Evolutionary conservation across 352 stramenopile genomes (phyloP), one percentile per base, ranked within the genome.

Genomic region (Pythium aristosporum): DNA sequence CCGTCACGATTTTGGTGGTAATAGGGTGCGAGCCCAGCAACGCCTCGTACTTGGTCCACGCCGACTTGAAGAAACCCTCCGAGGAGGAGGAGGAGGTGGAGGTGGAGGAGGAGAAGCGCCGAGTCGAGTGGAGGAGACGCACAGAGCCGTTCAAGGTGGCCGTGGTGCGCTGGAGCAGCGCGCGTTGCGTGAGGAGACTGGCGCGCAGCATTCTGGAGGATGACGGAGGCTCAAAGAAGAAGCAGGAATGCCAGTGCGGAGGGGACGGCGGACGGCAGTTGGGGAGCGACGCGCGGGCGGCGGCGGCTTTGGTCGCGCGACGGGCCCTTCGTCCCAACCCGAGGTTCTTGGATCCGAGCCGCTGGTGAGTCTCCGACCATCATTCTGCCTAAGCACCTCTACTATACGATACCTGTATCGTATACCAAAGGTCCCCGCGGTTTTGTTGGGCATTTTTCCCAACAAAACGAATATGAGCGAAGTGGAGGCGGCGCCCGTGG

Each of bases 1-100:
- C 80, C 21, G 83, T 92, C 13, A 79, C 63, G 37, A 89, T 75
- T 73, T 94, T 94, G 44, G 83, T 92, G 18, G 57, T 41, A 23
- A 92, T 20, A 48, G 85, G 83, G 13, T 77, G 75, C 50, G 71
- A 80, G 62, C 80, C 80, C 37, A 94, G 64, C 37, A 89, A 59
- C 37, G 42, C 48, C 43, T 69, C 61, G 71, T 94, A 94, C 67
- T 61, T 70, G 47, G 69, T 57, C 85, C 83, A 92, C 53, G 59
- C 52, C 43, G 67, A 67, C 55, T 74, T 67, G 44, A 79, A 61
- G 3, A 71, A 61, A 28, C 65, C 49, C 1, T 21, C 23, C 30
- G 52, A 68, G 15, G 53, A 37, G 9, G 54, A 51, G 52, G 65
- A 64, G 0, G 61, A 65, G 0, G 63, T 65, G 1, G 51, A 32